phyloP scores from a whole-genome alignment of 352 stramenopile genomes.

The Thalassiosira oceanica region DNA sequence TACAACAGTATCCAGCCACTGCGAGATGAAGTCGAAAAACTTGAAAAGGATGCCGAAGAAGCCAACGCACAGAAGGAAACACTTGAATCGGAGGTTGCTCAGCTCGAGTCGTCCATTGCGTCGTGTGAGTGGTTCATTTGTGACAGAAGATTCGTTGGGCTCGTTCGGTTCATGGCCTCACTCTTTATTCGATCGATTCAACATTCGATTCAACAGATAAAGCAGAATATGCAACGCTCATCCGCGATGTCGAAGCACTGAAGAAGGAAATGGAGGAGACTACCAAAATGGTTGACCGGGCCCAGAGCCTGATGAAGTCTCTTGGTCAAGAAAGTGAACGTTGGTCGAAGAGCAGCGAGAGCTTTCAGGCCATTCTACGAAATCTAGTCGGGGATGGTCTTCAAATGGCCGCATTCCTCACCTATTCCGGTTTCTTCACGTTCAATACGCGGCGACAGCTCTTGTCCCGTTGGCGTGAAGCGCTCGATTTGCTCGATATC shows the following conservation, averaged over 20 bases:
- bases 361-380: conserved; percentile 94
- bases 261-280: conserved; percentile 97
- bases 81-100: conserved; percentile 90
- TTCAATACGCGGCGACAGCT: conserved; percentile 94
- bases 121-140: too few species aligned
- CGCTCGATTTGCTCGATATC: conserved; percentile 90
- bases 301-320: conserved; percentile 96
- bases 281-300: conserved; percentile 95
- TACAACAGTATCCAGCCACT: conserved; percentile 98
- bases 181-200: too few species aligned
- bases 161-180: too few species aligned
- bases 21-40: conserved; percentile 94
- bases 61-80: conserved; percentile 90
- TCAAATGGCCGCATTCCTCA: conserved; percentile 93
- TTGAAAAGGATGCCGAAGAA: conserved; percentile 92
- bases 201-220: conserved; percentile 99
- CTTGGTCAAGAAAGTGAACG: conserved; percentile 96
- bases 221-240: conserved; percentile 96
- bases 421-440: conserved; percentile 98
- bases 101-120: conserved; percentile 94
- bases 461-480: conserved; percentile 92
- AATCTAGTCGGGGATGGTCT: conserved; percentile 97
- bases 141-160: too few species aligned
- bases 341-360: conserved; percentile 95
- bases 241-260: conserved; percentile 96